Evolutionary conservation across 805 yeast species (phyloP).

Genomic region (Candida nitratophila): DNA sequence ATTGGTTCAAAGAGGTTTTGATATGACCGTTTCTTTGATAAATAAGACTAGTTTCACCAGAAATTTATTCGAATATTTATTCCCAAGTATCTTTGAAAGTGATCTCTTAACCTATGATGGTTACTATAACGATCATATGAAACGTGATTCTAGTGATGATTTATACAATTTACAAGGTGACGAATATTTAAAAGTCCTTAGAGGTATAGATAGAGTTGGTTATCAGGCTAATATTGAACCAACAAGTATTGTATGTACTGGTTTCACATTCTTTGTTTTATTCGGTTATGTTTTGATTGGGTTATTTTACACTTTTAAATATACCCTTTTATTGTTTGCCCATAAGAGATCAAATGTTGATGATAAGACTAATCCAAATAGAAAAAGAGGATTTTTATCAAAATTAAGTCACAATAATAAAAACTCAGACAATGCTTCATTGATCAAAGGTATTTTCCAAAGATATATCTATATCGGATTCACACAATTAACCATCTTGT

Average conservation of each 20-base stretch:
- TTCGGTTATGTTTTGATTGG: slow-evolving; percentile 69
- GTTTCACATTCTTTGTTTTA: slow-evolving; percentile 77
- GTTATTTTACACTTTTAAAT: slow-evolving; percentile 48
- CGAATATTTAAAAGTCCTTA: slow-evolving; percentile 52
- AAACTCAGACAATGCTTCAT: slow-evolving; percentile 26
- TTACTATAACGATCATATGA: slow-evolving; percentile 1
- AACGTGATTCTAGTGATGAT: slow-evolving; percentile 9
- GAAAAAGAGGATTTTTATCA: background rate
- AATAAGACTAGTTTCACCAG: slow-evolving; percentile 7
- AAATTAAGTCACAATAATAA: slow-evolving; percentile 5
- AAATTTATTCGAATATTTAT: slow-evolving; percentile 10
- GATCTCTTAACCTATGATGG: too few relatives aligned
- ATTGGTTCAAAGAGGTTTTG: slow-evolving; percentile 63
- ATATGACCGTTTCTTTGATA: slow-evolving; percentile 3
- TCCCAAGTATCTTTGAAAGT: slow-evolving; percentile 8
- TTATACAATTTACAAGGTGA: slow-evolving; percentile 43
- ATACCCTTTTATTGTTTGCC: slow-evolving; percentile 23
- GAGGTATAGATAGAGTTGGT: slow-evolving; percentile 86
- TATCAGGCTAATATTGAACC: slow-evolving; percentile 71
- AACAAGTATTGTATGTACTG: slow-evolving; percentile 78
- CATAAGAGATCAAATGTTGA: slow-evolving; percentile 28
- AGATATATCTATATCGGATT: slow-evolving; percentile 81
- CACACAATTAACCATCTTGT: slow-evolving; percentile 69
- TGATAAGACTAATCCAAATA: background rate
- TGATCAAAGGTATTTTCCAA: slow-evolving; percentile 72